Evolutionary conservation across 768 basidiomycete species (phyloP).

Genomic region (Suillus cothurnatus): DNA sequence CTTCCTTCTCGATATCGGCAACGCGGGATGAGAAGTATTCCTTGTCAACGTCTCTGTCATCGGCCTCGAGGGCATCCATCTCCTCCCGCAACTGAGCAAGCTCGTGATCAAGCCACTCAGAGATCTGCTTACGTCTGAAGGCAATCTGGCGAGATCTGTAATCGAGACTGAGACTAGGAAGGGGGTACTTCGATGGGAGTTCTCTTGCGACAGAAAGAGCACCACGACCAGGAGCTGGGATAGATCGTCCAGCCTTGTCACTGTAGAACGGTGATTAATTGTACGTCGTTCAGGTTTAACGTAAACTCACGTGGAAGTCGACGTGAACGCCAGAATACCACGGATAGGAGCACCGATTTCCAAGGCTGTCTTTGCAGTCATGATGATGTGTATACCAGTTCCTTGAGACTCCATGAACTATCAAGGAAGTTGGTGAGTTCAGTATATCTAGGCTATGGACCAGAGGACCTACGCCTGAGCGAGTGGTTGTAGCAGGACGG

Average conservation of each 20-base stretch:
- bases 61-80: constrained; percentile 57
- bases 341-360: constrained; percentile 94
- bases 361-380: constrained; percentile 95
- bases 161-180: constrained; percentile 78
- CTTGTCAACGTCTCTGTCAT: constrained; percentile 54
- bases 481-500: constrained; percentile 93
- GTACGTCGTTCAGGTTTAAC: neutral
- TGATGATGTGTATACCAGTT: constrained; percentile 94
- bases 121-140: constrained; percentile 95
- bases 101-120: constrained; percentile 93
- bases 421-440: constrained; percentile 11
- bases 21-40: constrained; percentile 78
- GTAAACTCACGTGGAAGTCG: constrained; percentile 83
- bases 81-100: constrained; percentile 84
- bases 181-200: constrained; percentile 74
- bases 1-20: constrained; percentile 87
- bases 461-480: constrained; percentile 72
- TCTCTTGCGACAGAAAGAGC: constrained; percentile 89
- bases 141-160: constrained; percentile 93
- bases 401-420: constrained; percentile 98
- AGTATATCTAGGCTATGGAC: constrained; percentile 4
- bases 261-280: constrained; percentile 40
- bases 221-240: constrained; percentile 96
- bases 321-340: constrained; percentile 92
- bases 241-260: constrained; percentile 97